Percentiles rank a stretch among this genome's conserved stretches.
phyloP scores from a whole-genome alignment of 768 basidiomycete species.

The Boletellus emodensis region DNA sequence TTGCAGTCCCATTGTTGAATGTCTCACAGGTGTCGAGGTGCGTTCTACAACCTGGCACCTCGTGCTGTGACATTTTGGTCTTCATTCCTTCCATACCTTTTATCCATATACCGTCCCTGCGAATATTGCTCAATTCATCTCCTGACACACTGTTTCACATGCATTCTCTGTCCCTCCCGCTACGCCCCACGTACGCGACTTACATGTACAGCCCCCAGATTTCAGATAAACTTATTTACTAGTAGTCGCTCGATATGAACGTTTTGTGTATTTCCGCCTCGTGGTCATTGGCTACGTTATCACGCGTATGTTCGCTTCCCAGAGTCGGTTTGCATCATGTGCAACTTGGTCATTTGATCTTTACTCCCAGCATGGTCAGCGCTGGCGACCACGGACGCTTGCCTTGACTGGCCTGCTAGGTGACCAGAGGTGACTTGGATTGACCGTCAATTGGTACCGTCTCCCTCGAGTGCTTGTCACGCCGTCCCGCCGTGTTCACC shows the following conservation, averaged over 20 bases:
- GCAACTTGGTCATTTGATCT: neutral
- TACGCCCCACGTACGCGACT: neutral
- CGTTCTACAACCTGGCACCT: slow-evolving; percentile 4
- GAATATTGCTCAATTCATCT: slow-evolving; percentile 3
- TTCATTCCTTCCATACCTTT: slow-evolving; percentile 25
- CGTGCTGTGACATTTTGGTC: slow-evolving; percentile 4
- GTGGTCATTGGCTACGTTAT: slow-evolving; percentile 3
- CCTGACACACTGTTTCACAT: slow-evolving; percentile 10
- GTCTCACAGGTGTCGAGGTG: slow-evolving; percentile 10
- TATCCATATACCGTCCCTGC: slow-evolving; percentile 16
- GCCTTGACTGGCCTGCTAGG: neutral
- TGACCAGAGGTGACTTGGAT: neutral
- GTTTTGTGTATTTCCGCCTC: slow-evolving; percentile 7
- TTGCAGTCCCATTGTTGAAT: neutral
- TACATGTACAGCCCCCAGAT: too few relatives aligned
- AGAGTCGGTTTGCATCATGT: neutral
- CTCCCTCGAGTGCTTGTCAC: too few relatives aligned
- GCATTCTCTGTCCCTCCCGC: slow-evolving; percentile 10
- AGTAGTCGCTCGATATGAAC: slow-evolving; percentile 21
- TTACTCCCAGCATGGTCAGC: neutral
- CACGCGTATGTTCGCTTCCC: neutral
- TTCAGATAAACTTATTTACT: slow-evolving; percentile 9
- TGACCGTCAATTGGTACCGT: neutral
- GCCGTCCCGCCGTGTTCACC: too few relatives aligned
- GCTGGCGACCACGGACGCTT: neutral